Evolutionary conservation across 176 grass and related monocot species (phyloP).

Genomic region (Chrysopogon serrulatus): DNA sequence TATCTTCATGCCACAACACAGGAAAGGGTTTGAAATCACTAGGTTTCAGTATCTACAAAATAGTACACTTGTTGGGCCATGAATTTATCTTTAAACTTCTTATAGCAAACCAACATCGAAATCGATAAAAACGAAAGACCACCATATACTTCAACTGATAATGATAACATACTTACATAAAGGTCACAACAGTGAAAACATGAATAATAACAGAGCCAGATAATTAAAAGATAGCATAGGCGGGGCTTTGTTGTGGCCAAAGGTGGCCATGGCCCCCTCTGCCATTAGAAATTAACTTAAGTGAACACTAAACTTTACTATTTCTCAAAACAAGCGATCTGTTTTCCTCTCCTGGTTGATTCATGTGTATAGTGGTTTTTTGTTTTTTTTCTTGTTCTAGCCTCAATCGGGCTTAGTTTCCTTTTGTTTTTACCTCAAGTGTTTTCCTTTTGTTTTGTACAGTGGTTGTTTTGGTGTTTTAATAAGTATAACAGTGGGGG

Average conservation of each 20-base stretch:
- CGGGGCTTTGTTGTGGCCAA: too few relatives aligned
- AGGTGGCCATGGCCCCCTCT: too few relatives aligned
- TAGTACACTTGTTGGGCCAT: slow-evolving; percentile 11
- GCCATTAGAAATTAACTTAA: not conserved
- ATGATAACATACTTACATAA: not conserved
- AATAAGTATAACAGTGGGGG: not conserved
- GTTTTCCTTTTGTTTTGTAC: not conserved
- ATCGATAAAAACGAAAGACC: not conserved
- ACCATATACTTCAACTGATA: slow-evolving; percentile 1
- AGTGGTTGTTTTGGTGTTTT: not conserved
- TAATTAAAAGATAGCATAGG: not conserved
- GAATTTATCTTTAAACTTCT: slow-evolving; percentile 25
- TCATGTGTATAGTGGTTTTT: not conserved
- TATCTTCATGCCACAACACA: slow-evolving; percentile 92
- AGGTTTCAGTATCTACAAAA: slow-evolving; percentile 78
- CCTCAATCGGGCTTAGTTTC: not conserved
- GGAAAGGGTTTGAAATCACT: slow-evolving; percentile 95
- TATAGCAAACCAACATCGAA: not conserved
- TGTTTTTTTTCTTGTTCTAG: not conserved
- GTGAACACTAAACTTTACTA: not conserved
- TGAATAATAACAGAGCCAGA: not conserved
- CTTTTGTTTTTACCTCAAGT: not conserved
- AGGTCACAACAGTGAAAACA: not conserved
- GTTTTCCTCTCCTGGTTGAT: too few relatives aligned
- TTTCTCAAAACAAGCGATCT: not conserved